Evolutionary conservation across 768 basidiomycete genomes (phyloP), one percentile per base, ranked within the genome.

Genomic region (Krasilnikovozyma curviuscula): DNA sequence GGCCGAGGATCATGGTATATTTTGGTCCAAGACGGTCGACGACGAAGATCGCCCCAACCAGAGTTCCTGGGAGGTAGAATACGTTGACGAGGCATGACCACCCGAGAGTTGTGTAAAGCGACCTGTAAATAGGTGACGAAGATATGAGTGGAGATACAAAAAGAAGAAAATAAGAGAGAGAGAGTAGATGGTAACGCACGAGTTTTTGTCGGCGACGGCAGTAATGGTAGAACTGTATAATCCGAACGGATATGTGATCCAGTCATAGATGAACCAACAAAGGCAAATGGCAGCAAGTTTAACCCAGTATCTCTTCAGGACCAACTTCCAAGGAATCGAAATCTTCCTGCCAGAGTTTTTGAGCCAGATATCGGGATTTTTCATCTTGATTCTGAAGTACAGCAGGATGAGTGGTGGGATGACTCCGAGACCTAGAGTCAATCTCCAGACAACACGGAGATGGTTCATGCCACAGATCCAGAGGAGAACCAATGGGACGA

Each of bases 401-500:
- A 89, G 75, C n/a, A 89, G 79, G 7, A 74, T 72, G 12, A 75
- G 55, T 6, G 86, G 85, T 30, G 86, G 86, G 47, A 91, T 59
- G 33, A 79, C 67, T 29, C 86, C 86, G 8, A 91, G 72, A 28
- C 83, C 86, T 9, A 91, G 72, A 18, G 84, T 81, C 37, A 83
- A 57, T 43, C 86, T 77, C 85, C 85, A 91, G 4, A 84, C 80
- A 2, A 80, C 81, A 24, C 80, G 74, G 35, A 89, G 75, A 60
- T 88, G 85, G 52, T 81, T 65, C 34, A 73, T 57, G 28, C 83
- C 81, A 52, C 81, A 86, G 38, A 89, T 89, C 85, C 83, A 86
- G 59, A 76, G 82, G 27, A 86, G 68, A 24, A 89, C 79, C 5
- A 89, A 70, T 13, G 84, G 83, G 3, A 83, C 78, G 54, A 88